Evolutionary conservation across 2,329 filamentous ascomycete genomes (phyloP).

Genomic region (Pseudogymnoascus sp.): DNA sequence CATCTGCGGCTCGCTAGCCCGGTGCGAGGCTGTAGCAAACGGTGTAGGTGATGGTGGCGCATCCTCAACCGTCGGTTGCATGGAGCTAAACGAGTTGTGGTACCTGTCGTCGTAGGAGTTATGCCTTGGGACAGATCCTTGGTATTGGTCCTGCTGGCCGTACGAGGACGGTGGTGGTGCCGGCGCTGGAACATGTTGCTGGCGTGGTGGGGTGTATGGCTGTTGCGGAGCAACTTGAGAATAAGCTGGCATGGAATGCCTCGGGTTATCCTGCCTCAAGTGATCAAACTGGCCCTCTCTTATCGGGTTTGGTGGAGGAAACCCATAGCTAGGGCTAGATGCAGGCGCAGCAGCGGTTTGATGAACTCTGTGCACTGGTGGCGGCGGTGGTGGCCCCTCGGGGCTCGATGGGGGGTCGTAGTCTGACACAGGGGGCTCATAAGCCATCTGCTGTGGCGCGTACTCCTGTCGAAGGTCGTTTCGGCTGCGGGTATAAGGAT

Average conservation of each 20-base stretch:
- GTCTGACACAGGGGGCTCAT: slow-evolving; percentile 24
- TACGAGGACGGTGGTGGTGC: not conserved
- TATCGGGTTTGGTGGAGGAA: slow-evolving; percentile 4
- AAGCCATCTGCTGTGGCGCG: slow-evolving; percentile 19
- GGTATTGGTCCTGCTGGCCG: slow-evolving; percentile 21
- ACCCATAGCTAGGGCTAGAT: slow-evolving; percentile 7
- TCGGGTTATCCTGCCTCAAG: slow-evolving; percentile 19
- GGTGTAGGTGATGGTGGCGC: slow-evolving; percentile 27
- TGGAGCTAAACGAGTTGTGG: slow-evolving; percentile 32
- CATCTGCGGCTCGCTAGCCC: slow-evolving; percentile 18
- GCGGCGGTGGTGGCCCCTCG: slow-evolving; percentile 29
- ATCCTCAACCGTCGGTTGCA: slow-evolving; percentile 42
- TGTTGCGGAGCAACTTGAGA: slow-evolving; percentile 24
- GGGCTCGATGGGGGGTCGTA: slow-evolving; percentile 26
- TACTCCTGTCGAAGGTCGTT: slow-evolving; percentile 21
- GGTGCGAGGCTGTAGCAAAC: slow-evolving; percentile 15
- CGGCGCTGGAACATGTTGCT: not conserved
- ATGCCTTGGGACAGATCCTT: slow-evolving; percentile 24
- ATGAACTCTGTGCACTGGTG: slow-evolving; percentile 17
- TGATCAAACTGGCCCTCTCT: slow-evolving; percentile 10
- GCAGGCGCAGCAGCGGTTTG: not conserved
- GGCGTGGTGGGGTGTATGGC: slow-evolving; percentile 21
- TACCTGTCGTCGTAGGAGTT: slow-evolving; percentile 30
- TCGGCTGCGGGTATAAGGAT: not conserved
- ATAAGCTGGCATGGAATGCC: slow-evolving; percentile 22